Evolutionary conservation across 176 grass and related monocot genomes (phyloP).

Genomic region (Lolium rigidum): DNA sequence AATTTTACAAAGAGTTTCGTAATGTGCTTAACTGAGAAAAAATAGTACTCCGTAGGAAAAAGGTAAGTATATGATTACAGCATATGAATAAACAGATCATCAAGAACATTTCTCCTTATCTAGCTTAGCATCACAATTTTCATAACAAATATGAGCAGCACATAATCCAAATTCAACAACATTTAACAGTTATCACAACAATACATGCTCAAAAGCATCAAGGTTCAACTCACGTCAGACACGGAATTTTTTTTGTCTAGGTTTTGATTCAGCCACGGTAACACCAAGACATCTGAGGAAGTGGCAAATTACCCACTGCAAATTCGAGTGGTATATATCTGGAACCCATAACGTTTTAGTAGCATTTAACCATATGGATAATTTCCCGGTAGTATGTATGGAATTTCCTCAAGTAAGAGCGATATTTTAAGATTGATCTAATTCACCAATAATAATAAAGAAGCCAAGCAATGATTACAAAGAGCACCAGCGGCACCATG

Average conservation of each 20-base stretch:
- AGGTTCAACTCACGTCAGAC: neutral
- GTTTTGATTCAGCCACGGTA: neutral
- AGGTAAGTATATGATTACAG: neutral
- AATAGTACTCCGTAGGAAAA: too few species aligned
- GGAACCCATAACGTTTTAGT: neutral
- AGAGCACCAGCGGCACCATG: neutral
- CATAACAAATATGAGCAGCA: neutral
- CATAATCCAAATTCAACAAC: neutral
- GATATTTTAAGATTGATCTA: neutral
- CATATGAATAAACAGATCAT: neutral
- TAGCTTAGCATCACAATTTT: neutral
- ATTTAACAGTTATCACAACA: neutral
- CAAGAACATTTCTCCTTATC: neutral
- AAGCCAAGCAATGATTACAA: neutral
- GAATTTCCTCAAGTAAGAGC: neutral
- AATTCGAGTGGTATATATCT: neutral
- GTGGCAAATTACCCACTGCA: slow-evolving; percentile 1
- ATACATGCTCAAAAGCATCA: neutral
- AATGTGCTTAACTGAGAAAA: neutral
- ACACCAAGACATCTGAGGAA: neutral
- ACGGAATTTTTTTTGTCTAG: neutral
- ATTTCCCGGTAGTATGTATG: neutral
- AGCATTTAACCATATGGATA: neutral
- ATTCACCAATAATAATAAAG: neutral
- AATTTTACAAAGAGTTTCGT: neutral